Evolutionary conservation across 225 moss, liverwort and hornwort species (phyloP).

Genomic region (Neckera pumila): DNA sequence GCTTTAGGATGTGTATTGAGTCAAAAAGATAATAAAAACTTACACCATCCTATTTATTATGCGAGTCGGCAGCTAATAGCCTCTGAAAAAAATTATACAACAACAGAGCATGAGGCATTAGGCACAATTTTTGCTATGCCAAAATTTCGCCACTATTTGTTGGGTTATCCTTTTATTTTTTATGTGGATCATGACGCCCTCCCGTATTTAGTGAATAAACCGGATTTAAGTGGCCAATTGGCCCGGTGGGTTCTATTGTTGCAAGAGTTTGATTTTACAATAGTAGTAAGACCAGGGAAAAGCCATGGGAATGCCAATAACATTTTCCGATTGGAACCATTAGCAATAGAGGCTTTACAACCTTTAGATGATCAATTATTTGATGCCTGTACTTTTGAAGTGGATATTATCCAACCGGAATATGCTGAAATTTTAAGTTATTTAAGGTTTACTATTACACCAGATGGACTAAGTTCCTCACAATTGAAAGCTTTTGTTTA

Average conservation of each 20-base stretch:
- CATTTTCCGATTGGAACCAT: neutral
- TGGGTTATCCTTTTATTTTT: neutral
- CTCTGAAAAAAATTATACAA: neutral
- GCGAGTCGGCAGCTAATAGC: neutral
- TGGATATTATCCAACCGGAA: too few species aligned
- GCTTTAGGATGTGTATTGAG: neutral
- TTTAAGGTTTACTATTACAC: too few species aligned
- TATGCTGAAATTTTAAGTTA: too few species aligned
- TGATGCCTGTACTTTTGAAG: too few species aligned
- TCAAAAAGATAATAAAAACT: neutral
- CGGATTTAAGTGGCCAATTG: neutral
- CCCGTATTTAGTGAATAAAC: neutral
- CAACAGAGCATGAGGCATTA: neutral
- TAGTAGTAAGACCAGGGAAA: neutral
- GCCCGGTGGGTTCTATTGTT: neutral
- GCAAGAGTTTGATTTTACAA: neutral
- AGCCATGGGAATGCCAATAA: neutral
- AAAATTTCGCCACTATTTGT: neutral
- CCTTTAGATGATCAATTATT: neutral
- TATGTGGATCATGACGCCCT: neutral
- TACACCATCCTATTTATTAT: neutral
- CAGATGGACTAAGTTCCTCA: accelerated
- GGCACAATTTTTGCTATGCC: neutral
- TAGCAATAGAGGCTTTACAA: neutral
- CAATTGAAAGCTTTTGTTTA: too few species aligned